Conservation (phyloP, 2,329 filamentous ascomycete genomes). For the Claviceps humidiphila region DNA sequence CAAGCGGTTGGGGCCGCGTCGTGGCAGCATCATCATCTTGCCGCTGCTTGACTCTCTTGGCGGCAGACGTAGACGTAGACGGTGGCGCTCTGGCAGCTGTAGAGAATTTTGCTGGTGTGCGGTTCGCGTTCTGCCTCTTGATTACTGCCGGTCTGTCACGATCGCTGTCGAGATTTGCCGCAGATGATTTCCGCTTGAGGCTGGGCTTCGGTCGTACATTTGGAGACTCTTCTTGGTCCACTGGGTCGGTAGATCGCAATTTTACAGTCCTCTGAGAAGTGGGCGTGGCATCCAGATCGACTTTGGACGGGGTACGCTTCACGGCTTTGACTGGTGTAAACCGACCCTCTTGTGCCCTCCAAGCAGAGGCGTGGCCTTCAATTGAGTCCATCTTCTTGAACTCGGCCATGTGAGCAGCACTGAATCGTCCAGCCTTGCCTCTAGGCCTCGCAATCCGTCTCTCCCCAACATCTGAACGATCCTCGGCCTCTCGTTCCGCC, state of each 20-base stretch:
- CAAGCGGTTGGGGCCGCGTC: constrained; percentile 43
- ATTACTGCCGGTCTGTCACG: constrained; percentile 3
- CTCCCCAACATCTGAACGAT: constrained; percentile 22
- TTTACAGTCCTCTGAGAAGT: constrained; percentile 20
- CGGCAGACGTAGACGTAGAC: constrained; percentile 18
- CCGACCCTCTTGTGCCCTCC: constrained; percentile 44
- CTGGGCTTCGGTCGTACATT: constrained; percentile 21
- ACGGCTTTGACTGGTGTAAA: constrained; percentile 33
- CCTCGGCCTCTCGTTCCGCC: constrained; percentile 45
- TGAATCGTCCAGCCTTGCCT: constrained; percentile 67
- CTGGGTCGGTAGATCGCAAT: constrained; percentile 44
- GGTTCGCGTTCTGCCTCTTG: constrained; percentile 15
- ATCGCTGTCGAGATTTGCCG: constrained; percentile 19
- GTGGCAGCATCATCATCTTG: constrained; percentile 57
- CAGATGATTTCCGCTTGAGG: constrained; percentile 20
- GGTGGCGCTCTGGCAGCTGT: constrained; percentile 2
- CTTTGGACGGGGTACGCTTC: constrained; percentile 33
- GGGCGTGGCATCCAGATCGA: constrained; percentile 24
- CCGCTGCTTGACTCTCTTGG: constrained; percentile 60
- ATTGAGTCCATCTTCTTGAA: constrained; percentile 99
- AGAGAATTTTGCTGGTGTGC: constrained; percentile 9
- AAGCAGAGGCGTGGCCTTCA: constrained; percentile 69
- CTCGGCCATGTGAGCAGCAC: constrained; percentile 70
- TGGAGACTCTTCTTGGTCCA: constrained; percentile 49
- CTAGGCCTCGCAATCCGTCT: constrained; percentile 72